Evolutionary conservation across 305 asterid genomes (phyloP), one percentile per base, ranked within the genome.

Genomic region (Fraxinus latifolia): DNA sequence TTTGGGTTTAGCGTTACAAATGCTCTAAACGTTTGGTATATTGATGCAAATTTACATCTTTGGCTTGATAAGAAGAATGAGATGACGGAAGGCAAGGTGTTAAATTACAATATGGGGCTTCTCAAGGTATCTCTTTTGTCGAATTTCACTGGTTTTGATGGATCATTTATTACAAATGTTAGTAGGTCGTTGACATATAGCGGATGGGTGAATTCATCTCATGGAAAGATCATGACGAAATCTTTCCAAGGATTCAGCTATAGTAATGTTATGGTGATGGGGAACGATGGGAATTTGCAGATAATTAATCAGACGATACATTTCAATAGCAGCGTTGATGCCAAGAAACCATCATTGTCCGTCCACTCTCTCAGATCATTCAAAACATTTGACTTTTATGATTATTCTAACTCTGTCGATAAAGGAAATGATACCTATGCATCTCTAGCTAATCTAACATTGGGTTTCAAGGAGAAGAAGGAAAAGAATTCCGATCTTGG

Each of bases 1-100:
- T 77, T 95, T 7, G 84, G 86, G 1, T 94, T 95, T 37, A 77
- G 91, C 15, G 98, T 93, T 76, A 91, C 94, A 0, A 92, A 92
- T 72, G 98, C 95, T 14, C 81, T 93, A 76, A 94, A 92, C 70
- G 97, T 93, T 2, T 95, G 99, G 99, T 95, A 88, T 27, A 55
- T 95, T 39, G 93, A 94, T 82, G 98, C 98, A n/a, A 95, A 94
- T 90, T 83, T 95, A 91, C 99, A 95, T 79, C 89, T 95, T 62
- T 95, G 98, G 99, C 78, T 95, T 87, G 99, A 95, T 37, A 62
- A 42, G 34, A 86, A 84, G 83, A 87, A 90, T 21, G 83, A 53
- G 19, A 90, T 47, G 76, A 90, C 92, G 11, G 82, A 83, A 29
- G 99, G 95, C 81, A 87, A 88, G 89, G 62, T 92, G 81, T 60